Evolutionary conservation across 768 basidiomycete species (phyloP), one percentile per base, ranked within the genome.

Genomic region (Gautieria morchelliformis): DNA sequence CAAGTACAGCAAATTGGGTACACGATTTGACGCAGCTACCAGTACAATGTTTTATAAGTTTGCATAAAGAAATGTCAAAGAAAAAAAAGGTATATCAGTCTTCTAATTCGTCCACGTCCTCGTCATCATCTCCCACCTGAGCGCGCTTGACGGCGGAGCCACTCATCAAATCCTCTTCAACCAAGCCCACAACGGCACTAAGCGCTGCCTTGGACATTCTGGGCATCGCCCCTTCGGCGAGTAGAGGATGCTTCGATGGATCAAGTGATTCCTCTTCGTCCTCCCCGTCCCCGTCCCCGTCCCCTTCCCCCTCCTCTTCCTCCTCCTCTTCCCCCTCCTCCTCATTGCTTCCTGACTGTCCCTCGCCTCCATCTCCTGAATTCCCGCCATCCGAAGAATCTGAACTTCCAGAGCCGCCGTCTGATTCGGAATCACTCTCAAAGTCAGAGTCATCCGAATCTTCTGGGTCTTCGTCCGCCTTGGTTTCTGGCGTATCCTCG

Each of bases 171-270:
- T 82, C 82, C 1, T 71, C 74, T 62, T 78, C 75, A 5, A 87
- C 74, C 71, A 87, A 81, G 10, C 77, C 80, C 11, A 83, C 79
- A 4, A 78, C 84, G 72, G 80, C 77, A n/a, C 85, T 75, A 46
- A 87, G 72, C 1, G 80, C 80, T 2, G 82, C 80, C 52, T 76
- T 78, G n/a, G 80, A 82, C 79, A 87, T 83, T 47, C 73, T 72
- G 5, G 83, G 84, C 75, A 88, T 76, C 11, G 84, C 83, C 24
- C 85, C 86, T 0, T 81, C 79, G 12, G 77, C 74, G 56, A 88
- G 68, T 2, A 87, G 68, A 1, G 85, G 85, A 66, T 88, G 87
- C 45, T 74, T 73, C 20, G 73, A 73, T 4, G 76, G 77, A 44
- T 79, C 74, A 19, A 88, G 70, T 47, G 77, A 77, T 27, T 71